Evolutionary conservation across 768 basidiomycete species (phyloP), one percentile per base, ranked within the genome.

Genomic region (Tephrocybe sp.): DNA sequence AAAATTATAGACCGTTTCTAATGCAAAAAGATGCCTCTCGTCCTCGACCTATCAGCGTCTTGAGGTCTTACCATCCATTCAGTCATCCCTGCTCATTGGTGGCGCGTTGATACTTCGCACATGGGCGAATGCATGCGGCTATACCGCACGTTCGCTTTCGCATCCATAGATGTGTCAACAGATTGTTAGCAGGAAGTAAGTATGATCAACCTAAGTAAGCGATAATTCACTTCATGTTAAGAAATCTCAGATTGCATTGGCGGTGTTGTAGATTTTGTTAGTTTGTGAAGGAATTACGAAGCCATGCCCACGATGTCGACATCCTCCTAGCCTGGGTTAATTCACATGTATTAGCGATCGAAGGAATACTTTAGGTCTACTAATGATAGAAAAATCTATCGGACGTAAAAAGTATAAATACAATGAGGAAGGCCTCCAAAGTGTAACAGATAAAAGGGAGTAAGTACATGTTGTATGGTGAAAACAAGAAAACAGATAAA

Each of bases 351-450:
- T 22, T 41, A 41, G 40, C 20, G 40, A 23, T n/a, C 14, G 26
- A 43, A 43, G 14, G 13, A 16, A 32, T 43, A 43, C 42, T 23
- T 43, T 43, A 43, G 26, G 26, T 53, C 52, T 53, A 53, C 34
- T 48, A 33, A 20, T 44, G 48, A 52, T 46, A 49, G 42, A 49
- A 41, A 33, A 45, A 36, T 57, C 56, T 53, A 57, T 42, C 45
- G 33, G 36, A 38, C 47, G 39, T 31, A 40, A 8, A 40, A 48
- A 45, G 17, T 47, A 34, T 51, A 48, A 51, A 33, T 53, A 57
- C 52, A 57, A 51, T 26, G 34, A 36, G 33, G 32, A 45, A 39
- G 22, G 42, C 26, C 38, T 45, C 39, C 38, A 45, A 30, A 49
- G 40, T 36, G 23, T 26, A 12, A 23, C 14, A 33, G 10, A 31